Conservation (phyloP, 139 green algal species). For the Auxenochlorella protothecoides region DNA sequence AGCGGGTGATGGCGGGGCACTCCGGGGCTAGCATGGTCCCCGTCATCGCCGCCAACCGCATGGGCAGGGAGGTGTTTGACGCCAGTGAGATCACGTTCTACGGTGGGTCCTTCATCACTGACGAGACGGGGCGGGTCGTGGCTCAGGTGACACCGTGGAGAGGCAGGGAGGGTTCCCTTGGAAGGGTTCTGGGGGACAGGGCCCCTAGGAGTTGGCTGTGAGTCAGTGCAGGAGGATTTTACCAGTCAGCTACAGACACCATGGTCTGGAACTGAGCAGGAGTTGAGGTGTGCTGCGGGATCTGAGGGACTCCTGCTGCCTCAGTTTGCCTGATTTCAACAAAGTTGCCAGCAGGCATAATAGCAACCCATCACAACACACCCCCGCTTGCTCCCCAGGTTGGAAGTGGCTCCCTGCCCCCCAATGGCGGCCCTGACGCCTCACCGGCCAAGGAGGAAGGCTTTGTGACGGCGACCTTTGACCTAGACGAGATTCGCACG, state of each 20-base stretch:
- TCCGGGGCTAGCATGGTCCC: slow-evolving; percentile 60
- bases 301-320: not conserved
- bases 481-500: slow-evolving; percentile 41
- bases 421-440: slow-evolving; percentile 19
- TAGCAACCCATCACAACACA: too few species aligned
- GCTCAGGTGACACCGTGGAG: slow-evolving; percentile 28
- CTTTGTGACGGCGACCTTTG: slow-evolving; percentile 48
- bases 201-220: not conserved
- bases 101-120: slow-evolving; percentile 65
- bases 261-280: too few species aligned
- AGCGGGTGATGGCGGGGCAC: slow-evolving; percentile 50
- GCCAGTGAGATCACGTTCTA: slow-evolving; percentile 60
- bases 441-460: slow-evolving; percentile 40
- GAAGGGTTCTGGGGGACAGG: not conserved
- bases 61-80: slow-evolving; percentile 46
- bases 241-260: too few species aligned
- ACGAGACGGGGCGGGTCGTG: slow-evolving; percentile 35
- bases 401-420: not conserved
- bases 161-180: not conserved
- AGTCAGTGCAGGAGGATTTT: too few species aligned
- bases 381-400: not conserved
- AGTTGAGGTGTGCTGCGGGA: too few species aligned
- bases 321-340: not conserved
- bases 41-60: slow-evolving; percentile 58
- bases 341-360: not conserved